Evolutionary conservation across 768 basidiomycete genomes (phyloP), one percentile per base, ranked within the genome.

Genomic region (Hygrocybe coccinea): DNA sequence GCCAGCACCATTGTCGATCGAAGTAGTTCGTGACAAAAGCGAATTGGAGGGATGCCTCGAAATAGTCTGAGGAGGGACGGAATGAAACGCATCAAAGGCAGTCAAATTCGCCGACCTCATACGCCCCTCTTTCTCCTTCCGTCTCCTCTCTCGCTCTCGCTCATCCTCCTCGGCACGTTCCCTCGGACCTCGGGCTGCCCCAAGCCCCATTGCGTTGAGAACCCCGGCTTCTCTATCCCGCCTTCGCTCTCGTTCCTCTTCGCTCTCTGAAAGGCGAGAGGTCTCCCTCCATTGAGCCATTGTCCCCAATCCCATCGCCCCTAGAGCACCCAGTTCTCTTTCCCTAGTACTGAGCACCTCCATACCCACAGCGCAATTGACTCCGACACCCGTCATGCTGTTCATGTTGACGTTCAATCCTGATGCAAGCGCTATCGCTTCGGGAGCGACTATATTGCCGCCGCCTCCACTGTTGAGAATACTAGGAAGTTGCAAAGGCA

Each of bases 61-160:
- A 59, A 78, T 73, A 34, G 67, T 67, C 36, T 63, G 71, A 24
- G 74, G 37, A 44, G 72, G 75, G 1, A 85, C 79, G 1, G 84
- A 82, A 65, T 91, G 85, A 74, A 91, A 93, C 1, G 89, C 86
- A 63, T 93, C 90, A 65, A 81, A 91, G 1, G 86, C 80, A 21
- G 75, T 73, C 2, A 79, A 65, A 60, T 74, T 72, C 41, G 65
- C 69, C 45, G 69, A 70, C 22, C 79, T 70, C 29, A 72, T 70
- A 35, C 78, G 75, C 56, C 76, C 71, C 47, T 79, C 79, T 66
- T 80, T 84, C 64, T 76, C 79, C 63, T 79, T 80, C 61, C 75
- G 68, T 47, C 76, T 69, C 54, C 84, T 74, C 60, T 77, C 69
- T 57, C 77, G 70, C 66, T 76, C 69, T 56, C 77, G 71, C 66